These are phyloP conservation scores for Pelargonium citronellum DNA, from an alignment of 441 rosid species.

Conservation along the genomic window DNA sequence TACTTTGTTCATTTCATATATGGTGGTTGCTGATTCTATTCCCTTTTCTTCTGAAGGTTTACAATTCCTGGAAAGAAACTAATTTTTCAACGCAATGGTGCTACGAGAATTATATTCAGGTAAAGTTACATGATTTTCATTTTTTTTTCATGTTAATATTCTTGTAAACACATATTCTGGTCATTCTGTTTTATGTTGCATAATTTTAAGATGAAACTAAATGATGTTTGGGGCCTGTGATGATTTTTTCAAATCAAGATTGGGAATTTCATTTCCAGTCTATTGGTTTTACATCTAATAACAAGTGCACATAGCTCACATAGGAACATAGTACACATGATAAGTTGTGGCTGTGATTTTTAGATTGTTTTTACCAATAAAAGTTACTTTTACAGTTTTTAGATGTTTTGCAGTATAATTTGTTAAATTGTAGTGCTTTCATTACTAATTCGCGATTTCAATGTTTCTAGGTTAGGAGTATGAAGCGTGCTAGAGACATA, in stretches of 20 bases:
- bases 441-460: slow-evolving; percentile 14
- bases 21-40: slow-evolving; percentile 6
- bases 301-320: neutral
- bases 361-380: neutral
- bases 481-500: slow-evolving; percentile 95
- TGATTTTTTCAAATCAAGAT: neutral
- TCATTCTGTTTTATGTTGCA: slow-evolving; percentile 3
- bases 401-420: neutral
- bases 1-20: neutral
- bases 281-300: neutral
- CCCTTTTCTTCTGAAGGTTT: slow-evolving; percentile 48
- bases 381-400: neutral
- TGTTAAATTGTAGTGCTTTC: slow-evolving; percentile 11
- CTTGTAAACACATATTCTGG: neutral
- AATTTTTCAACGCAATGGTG: slow-evolving; percentile 98
- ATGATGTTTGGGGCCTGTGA: neutral
- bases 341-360: too few relatives aligned
- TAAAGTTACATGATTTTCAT: slow-evolving; percentile 17
- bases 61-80: slow-evolving; percentile 91
- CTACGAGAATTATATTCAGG: slow-evolving; percentile 97
- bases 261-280: neutral
- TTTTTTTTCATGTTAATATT: slow-evolving; percentile 1
- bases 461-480: slow-evolving; percentile 70
- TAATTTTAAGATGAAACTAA: neutral
- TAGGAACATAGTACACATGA: too few relatives aligned